These are phyloP conservation scores for Nakazawaea pomicola DNA, from an alignment of 805 yeast species.

Conservation along the genomic window DNA sequence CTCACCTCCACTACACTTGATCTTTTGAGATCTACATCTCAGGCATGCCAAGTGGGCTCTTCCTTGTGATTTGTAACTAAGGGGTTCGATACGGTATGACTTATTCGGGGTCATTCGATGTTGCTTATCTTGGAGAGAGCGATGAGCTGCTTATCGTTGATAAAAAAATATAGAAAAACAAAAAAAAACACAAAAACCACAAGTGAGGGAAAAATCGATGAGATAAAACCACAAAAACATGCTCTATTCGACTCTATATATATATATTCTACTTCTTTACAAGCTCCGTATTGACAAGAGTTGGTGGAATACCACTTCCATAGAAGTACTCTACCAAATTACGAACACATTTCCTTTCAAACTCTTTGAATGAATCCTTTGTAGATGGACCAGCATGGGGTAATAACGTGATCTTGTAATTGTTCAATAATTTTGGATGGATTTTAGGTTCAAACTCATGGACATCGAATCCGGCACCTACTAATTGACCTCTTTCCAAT, in stretches of 20 bases:
- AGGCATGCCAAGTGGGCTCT: not conserved
- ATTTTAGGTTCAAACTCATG: conserved; percentile 38
- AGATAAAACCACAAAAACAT: too few relatives aligned
- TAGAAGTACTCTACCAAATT: conserved; percentile 32
- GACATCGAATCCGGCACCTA: conserved; percentile 39
- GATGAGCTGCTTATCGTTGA: too few relatives aligned
- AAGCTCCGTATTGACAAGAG: conserved; percentile 23
- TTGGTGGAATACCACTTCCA: conserved; percentile 25
- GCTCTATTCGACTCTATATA: too few relatives aligned
- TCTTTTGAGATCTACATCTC: conserved; percentile 1
- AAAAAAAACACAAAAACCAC: too few relatives aligned
- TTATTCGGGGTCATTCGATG: too few relatives aligned
- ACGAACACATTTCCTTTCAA: conserved; percentile 32
- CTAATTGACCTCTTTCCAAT: conserved; percentile 32
- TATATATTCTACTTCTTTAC: conserved; percentile 2
- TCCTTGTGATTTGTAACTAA: not conserved
- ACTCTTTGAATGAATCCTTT: conserved; percentile 30
- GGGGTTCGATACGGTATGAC: not conserved
- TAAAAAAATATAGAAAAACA: too few relatives aligned
- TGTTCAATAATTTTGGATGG: conserved; percentile 25
- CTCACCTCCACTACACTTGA: conserved; percentile 1
- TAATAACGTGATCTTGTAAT: conserved; percentile 30
- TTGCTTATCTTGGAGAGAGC: too few relatives aligned
- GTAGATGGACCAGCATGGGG: conserved; percentile 36
- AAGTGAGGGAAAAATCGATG: too few relatives aligned